Base-by-base conservation (phyloP, 768 basidiomycete species). In the Candolleomyces aberdarensis region DNA sequence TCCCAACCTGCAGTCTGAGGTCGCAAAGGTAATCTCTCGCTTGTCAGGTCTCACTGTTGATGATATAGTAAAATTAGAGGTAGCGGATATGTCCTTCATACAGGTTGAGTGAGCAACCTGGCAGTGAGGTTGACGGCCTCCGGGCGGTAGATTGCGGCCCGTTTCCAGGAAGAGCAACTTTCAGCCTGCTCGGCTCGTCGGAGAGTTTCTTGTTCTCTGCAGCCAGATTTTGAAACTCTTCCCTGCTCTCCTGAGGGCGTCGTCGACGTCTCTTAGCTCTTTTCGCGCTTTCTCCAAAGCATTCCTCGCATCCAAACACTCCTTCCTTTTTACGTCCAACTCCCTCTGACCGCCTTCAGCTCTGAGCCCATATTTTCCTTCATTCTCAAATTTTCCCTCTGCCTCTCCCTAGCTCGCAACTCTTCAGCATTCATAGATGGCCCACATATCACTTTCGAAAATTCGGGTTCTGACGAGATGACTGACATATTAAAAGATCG, bases 401-500 rank as follows among this genome's bases (percentile, higher is more conserved):
- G n/a, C n/a, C n/a, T 39, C 48, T 58, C 57, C 7, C 19, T 9
- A 8, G 29, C 57, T 36, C 26, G 36, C 48, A 14, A 5, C n/a
- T 9, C 47, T n/a, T n/a, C n/a, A n/a, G n/a, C n/a, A n/a, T n/a
- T n/a, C n/a, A n/a, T n/a, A n/a, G n/a, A n/a, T 3, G 75, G 75
- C 6, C 60, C 60, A 39, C 56, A 61, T 2, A 46, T 47, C 5
- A 61, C 53, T 32, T 61, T 61, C 7, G 60, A n/a, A 56, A 11
- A 61, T 47, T 8, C 60, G 60, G 22, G 54, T 49, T 15, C 44
- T 57, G 17, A 58, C 61, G 22, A 58, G 58, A 43, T 58, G 56
- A 57, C 58, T 57, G 32, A 62, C 43, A 41, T 62, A 62, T 50
- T 58, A 62, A 14, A 57, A 62, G 31, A 62, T 57, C 39, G 61